These are phyloP conservation scores for Salix brachista DNA, from an alignment of 345 rosid species.

Conservation along the genomic window DNA sequence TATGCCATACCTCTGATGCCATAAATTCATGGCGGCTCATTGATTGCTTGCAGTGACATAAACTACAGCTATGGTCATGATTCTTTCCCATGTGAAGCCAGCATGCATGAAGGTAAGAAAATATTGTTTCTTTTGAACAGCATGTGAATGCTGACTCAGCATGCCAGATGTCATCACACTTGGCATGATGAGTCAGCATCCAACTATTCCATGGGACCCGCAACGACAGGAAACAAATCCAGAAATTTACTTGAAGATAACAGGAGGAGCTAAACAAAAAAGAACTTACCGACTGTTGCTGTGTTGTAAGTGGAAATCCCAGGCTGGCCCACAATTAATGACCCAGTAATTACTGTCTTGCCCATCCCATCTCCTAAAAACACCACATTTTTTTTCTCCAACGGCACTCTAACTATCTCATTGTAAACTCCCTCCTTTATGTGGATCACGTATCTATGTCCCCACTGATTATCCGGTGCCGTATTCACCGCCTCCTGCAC, in stretches of 20 bases:
- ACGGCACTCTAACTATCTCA: slow-evolving; percentile 70
- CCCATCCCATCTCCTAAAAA: slow-evolving; percentile 82
- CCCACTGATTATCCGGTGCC: slow-evolving; percentile 49
- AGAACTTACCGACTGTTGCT: slow-evolving; percentile 70
- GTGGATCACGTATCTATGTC: slow-evolving; percentile 46
- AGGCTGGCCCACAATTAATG: slow-evolving; percentile 46
- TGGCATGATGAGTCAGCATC: background rate
- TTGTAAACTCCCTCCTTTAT: slow-evolving; percentile 64
- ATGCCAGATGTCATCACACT: background rate
- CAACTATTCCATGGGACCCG: background rate
- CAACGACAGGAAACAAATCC: background rate
- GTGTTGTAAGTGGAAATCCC: slow-evolving; percentile 69
- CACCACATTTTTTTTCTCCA: slow-evolving; percentile 75
- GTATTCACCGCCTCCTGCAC: slow-evolving; percentile 81
- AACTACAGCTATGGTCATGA: too few species aligned
- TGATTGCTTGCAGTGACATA: too few species aligned
- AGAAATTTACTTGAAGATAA: background rate
- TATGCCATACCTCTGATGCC: too few species aligned
- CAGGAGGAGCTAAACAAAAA: too few species aligned
- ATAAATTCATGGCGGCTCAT: too few species aligned
- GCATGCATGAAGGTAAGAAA: background rate
- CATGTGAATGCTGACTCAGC: background rate
- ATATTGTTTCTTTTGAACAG: background rate
- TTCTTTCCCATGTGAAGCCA: too few species aligned
- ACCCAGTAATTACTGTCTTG: slow-evolving; percentile 77